Evolutionary conservation across 2,329 filamentous ascomycete genomes (phyloP), one percentile per base, ranked within the genome.

Genomic region (Cercospora sp.): DNA sequence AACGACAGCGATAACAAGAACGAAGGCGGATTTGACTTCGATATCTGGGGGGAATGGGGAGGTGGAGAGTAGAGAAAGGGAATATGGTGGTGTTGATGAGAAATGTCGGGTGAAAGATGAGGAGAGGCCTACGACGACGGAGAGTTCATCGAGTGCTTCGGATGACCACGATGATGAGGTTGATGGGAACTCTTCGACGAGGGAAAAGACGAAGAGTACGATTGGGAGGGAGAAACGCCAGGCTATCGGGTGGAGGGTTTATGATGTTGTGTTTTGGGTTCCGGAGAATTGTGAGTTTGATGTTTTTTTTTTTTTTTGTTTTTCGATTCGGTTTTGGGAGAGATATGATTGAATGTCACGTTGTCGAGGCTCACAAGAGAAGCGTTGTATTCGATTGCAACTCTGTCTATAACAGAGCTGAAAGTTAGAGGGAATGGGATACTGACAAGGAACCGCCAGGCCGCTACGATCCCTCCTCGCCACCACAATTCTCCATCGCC

Each of bases 401-500:
- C 23, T 26, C 23, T 18, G 42, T 48, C 18, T 20, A 20, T n/a
- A 5, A 20, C 4, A 20, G 9, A 3, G 3, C 13, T 13, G 42
- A 48, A 13, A 1, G 5, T 3, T 12, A 3, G n/a, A 48, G 5
- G n/a, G 42, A 10, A 45, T 3, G 5, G 42, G 5, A 53, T 7
- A 16, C 48, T 53, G 20, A 53, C 48, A 53, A 12, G 2, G 18
- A 5, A 20, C 3, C 18, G 23, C 48, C 3, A 62, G 60, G 60
- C 16, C 87, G 91, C 57, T 94, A 89, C 81, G 84, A 92, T 72
- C 84, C 88, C 0, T 77, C 86, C 0, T 84, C 86, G 64, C 91
- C 91, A 7, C 90, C 90, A 0, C 82, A 84, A 33, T 92, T 94
- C 78, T 90, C 87, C 1, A 80, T 92, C 72, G 81, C 82, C 2